Percentiles rank a stretch among this genome's conserved stretches.
These are phyloP conservation scores for Claviceps purpurea DNA, from an alignment of 2,329 filamentous ascomycete species.

Conservation along the genomic window DNA sequence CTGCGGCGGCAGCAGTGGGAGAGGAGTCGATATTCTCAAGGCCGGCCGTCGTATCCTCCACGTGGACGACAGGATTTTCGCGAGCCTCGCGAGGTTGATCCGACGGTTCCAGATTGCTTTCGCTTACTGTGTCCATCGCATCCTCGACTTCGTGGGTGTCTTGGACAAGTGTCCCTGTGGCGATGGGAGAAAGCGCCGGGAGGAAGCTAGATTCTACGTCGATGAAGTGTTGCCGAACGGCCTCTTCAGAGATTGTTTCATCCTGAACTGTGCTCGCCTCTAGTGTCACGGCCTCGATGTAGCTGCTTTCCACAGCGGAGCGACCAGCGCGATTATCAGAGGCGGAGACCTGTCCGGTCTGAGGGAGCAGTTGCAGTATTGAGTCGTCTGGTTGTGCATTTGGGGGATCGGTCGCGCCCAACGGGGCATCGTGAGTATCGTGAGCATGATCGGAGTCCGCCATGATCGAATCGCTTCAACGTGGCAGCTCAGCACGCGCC, in stretches of 20 bases:
- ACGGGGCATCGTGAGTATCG: background rate
- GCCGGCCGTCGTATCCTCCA: conserved; percentile 31
- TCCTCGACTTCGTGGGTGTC: conserved; percentile 33
- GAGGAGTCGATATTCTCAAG: conserved; percentile 43
- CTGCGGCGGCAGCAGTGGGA: conserved; percentile 40
- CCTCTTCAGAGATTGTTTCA: conserved; percentile 39
- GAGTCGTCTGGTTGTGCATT: conserved; percentile 7
- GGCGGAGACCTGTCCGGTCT: conserved; percentile 8
- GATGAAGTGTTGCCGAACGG: conserved; percentile 41
- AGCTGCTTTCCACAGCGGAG: conserved; percentile 23
- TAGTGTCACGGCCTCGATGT: conserved; percentile 26
- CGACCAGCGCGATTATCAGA: background rate
- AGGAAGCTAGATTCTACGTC: conserved; percentile 56
- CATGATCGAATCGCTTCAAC: background rate
- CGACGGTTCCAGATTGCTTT: conserved; percentile 16
- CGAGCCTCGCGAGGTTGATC: conserved; percentile 3
- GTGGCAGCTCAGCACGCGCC: conserved; percentile 11
- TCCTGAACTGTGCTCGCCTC: conserved; percentile 21
- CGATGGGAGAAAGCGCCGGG: conserved; percentile 43
- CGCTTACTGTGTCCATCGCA: conserved; percentile 38
- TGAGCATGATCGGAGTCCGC: background rate
- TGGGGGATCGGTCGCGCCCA: background rate
- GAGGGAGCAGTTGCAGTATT: conserved; percentile 7
- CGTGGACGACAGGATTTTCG: conserved; percentile 15
- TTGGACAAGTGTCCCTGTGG: conserved; percentile 26